Base-by-base conservation (phyloP, 495 filamentous ascomycete genomes). In the Trichocladium antarcticum region DNA sequence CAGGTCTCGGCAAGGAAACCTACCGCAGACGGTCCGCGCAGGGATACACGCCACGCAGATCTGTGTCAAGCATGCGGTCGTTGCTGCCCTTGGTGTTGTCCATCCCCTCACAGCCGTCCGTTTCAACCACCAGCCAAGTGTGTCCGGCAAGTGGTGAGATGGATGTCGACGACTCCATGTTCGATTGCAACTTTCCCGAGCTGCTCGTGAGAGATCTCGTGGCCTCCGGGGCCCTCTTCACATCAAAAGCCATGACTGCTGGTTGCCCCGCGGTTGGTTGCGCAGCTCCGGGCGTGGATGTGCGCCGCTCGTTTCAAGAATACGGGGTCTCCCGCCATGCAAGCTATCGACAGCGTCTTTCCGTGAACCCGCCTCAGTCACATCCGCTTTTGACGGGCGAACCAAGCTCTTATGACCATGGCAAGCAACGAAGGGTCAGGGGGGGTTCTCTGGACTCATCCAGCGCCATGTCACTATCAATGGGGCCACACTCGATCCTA, bases 111-210 rank as follows among this genome's bases (percentile, higher is more conserved):
- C 42, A 17, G 22, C 10, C 22, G 12, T 16, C 48, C 37, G 20
- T 35, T 12, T 42, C 47, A 12, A 31, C 19, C 20, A 37, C 48
- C 34, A 24, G 14, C 5, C 8, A 19, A n/a, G 15, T 15, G 6
- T 22, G 14, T 24, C 22, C 46, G 27, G 32, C 42, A 10, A 28
- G 24, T 9, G 40, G 31, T 42, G 48, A 54, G 31, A 50, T 57
- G 51, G 53, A 47, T 20, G 10, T 24, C 14, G 27, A 34, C 29
- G 56, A 63, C 39, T 56, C 58, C 42, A 37, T 57, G 8, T 54
- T 64, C 40, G 62, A 57, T 39, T 60, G 56, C 53, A 73, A 67
- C 56, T 54, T 74, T 20, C 63, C 70, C 17, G 72, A 74, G 55
- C 52, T 73, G 43, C 60, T 74, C 14, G 69, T 60, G 11, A 54